phyloP scores from a whole-genome alignment of 768 basidiomycete species.

The Rhizopogon vinicolor region DNA sequence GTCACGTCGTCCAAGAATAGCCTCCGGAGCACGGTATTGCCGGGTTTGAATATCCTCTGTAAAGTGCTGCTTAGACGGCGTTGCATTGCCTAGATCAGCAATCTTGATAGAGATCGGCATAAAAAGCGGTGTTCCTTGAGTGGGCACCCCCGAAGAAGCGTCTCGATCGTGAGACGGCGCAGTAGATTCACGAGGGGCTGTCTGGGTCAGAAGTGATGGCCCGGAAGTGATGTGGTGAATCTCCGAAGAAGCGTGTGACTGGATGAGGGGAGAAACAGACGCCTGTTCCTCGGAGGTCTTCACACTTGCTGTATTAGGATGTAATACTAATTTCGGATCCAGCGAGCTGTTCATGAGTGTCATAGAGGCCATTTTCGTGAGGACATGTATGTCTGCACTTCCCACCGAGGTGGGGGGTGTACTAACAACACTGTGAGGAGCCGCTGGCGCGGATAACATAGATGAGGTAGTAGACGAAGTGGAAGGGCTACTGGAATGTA shows the following conservation, averaged over 20 bases:
- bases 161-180: slow-evolving; percentile 13
- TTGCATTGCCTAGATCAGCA: slow-evolving; percentile 92
- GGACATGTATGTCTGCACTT: slow-evolving; percentile 35
- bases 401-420: slow-evolving; percentile 53
- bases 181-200: slow-evolving; percentile 39
- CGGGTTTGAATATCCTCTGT: slow-evolving; percentile 97
- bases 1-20: slow-evolving; percentile 80
- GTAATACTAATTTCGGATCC: slow-evolving; percentile 1
- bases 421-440: slow-evolving; percentile 39
- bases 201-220: slow-evolving; percentile 60
- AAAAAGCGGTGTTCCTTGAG: slow-evolving; percentile 15
- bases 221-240: slow-evolving; percentile 26
- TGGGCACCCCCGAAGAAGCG: slow-evolving; percentile 15
- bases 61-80: slow-evolving; percentile 84
- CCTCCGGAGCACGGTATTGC: slow-evolving; percentile 93
- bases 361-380: slow-evolving; percentile 25
- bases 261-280: slow-evolving; percentile 21
- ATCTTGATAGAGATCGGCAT: slow-evolving; percentile 81
- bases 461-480: slow-evolving; percentile 38
- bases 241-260: slow-evolving; percentile 13
- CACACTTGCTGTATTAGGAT: neutral
- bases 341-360: slow-evolving; percentile 8
- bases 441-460: slow-evolving; percentile 39
- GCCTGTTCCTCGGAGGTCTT: slow-evolving; percentile 1
- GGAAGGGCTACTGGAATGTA: slow-evolving; percentile 33